Evolutionary conservation across 169 alveolate species (phyloP), one percentile per base, ranked within the genome.

Genomic region (Eimeria zaria): DNA sequence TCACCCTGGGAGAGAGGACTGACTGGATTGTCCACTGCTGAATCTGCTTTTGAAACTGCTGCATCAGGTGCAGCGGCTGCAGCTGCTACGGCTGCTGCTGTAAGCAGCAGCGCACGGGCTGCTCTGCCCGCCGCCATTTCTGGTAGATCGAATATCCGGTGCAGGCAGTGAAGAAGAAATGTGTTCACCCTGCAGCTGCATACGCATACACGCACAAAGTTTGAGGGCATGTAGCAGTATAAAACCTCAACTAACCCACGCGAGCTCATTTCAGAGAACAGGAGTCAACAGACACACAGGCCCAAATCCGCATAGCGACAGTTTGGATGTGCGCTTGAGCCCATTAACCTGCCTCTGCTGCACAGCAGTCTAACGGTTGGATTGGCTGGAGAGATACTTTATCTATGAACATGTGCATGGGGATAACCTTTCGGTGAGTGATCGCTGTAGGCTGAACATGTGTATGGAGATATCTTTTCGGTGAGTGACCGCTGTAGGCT

Each of bases 51-150:
- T 39, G 92, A 33, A 53, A 53, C 51, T 69, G 78, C 48, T 14
- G 74, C 39, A 16, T 36, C 39, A 12, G 33, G 41, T 27, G 74
- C 39, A 5, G 74, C 41, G 5, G 55, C 83, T 24, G 39, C 85
- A 16, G 58, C 53, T 60, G 92, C 78, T 18, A 60, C 92, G 16
- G 92, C 76, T 58, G 78, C 78, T 53, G 92, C 92, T 6, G 92
- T 53, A 44, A 84, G 92, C 78, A 84, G 80, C 92, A 84, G 92
- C 80, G 92, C 92, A 12, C 92, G 92, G 78, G 92, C 92, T 84
- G 60, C 78, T 46, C 78, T 64, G 41, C 92, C 92, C 46, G 92
- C 62, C 53, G 55, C 92, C 92, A 84, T 84, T 60, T 9, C 92
- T 53, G 4, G 60, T 33, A 33, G 24, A 69, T 78, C 60, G 55